Evolutionary conservation across 352 stramenopile species (phyloP).

Genomic region (Pilasporangium apinafurcum): DNA sequence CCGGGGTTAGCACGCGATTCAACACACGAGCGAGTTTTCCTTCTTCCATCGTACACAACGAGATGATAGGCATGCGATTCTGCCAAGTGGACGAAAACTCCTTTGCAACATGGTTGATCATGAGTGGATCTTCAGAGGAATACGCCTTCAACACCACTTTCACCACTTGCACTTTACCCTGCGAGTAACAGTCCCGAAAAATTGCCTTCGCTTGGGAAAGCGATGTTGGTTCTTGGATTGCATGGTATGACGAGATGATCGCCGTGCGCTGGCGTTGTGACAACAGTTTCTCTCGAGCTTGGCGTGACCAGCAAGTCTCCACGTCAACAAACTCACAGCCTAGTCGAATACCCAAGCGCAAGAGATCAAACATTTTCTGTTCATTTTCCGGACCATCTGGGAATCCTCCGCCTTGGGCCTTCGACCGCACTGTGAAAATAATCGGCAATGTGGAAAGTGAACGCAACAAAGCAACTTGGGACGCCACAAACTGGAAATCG

Average conservation of each 20-base stretch:
- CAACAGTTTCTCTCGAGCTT: constrained; percentile 57
- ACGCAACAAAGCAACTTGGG: constrained; percentile 71
- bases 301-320: constrained; percentile 84
- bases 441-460: constrained; percentile 90
- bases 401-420: constrained; percentile 92
- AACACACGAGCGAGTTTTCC: constrained; percentile 93
- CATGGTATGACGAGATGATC: constrained; percentile 78
- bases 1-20: constrained; percentile 94
- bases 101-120: constrained; percentile 64
- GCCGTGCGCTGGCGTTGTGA: constrained; percentile 31
- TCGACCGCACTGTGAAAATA: constrained; percentile 95
- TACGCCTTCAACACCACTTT: constrained; percentile 90
- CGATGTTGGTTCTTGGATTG: constrained; percentile 42
- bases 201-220: constrained; percentile 40
- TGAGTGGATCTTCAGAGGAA: constrained; percentile 79
- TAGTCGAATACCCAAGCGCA: constrained; percentile 87
- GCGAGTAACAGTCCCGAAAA: constrained; percentile 66
- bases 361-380: constrained; percentile 81
- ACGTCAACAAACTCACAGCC: constrained; percentile 97
- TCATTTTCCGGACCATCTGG: constrained; percentile 83
- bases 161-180: constrained; percentile 78
- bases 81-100: constrained; percentile 43
- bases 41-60: constrained; percentile 89
- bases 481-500: constrained; percentile 54
- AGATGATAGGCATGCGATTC: constrained; percentile 90